These are phyloP conservation scores for Moniliella sp. DNA, from an alignment of 1,284 basidiomycete genomes.

Conservation along the genomic window DNA sequence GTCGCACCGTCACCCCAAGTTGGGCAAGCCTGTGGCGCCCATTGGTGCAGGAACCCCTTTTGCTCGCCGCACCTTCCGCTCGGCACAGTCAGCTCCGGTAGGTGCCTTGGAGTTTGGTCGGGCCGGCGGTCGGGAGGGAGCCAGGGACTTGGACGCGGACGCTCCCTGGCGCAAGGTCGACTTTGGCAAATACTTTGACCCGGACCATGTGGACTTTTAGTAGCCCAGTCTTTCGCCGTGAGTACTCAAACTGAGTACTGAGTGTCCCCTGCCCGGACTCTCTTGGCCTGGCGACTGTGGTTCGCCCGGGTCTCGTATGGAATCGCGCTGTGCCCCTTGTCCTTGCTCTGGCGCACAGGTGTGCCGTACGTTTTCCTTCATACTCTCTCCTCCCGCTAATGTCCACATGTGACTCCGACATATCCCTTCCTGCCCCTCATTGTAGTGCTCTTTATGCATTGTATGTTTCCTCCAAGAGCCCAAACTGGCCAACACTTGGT, in stretches of 20 bases:
- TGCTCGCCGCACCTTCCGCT: slow-evolving; percentile 19
- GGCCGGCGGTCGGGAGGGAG: slow-evolving; percentile 3
- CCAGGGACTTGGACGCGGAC: background rate
- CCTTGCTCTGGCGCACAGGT: slow-evolving; percentile 21
- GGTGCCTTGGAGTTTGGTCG: too few relatives aligned
- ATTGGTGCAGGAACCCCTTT: slow-evolving; percentile 9
- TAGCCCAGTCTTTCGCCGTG: slow-evolving; percentile 16
- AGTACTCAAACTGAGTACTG: slow-evolving; percentile 10
- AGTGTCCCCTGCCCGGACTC: slow-evolving; percentile 19
- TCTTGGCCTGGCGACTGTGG: slow-evolving; percentile 25
- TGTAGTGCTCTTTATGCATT: too few relatives aligned
- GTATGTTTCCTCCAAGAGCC: too few relatives aligned
- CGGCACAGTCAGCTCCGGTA: too few relatives aligned
- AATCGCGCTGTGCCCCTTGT: too few relatives aligned
- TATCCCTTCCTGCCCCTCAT: too few relatives aligned
- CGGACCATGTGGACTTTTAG: slow-evolving; percentile 15
- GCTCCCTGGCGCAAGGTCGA: slow-evolving; percentile 9
- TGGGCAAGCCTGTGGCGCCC: slow-evolving; percentile 15
- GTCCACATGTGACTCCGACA: background rate
- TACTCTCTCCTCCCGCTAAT: slow-evolving; percentile 22
- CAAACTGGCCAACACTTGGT: too few relatives aligned
- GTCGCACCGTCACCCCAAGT: slow-evolving; percentile 29
- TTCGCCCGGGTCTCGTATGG: too few relatives aligned
- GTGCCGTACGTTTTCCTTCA: slow-evolving; percentile 32
- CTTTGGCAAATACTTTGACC: slow-evolving; percentile 30